These are phyloP conservation scores for Pouteria campechiana DNA, from an alignment of 179 eudicot species.

Conservation along the genomic window DNA sequence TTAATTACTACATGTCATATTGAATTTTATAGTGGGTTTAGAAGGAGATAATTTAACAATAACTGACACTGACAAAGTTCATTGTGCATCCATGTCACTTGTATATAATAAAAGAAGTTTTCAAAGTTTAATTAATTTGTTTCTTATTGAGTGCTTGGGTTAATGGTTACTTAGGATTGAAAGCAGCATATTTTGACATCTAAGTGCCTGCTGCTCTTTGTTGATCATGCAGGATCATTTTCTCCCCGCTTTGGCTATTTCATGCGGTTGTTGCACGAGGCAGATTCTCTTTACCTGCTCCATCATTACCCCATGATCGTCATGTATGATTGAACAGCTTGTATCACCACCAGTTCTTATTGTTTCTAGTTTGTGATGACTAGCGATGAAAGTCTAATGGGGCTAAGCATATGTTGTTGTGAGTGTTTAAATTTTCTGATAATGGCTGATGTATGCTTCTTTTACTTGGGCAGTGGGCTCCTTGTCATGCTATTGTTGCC, in stretches of 20 bases:
- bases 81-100: too few species aligned
- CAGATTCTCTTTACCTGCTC: constrained; percentile 88
- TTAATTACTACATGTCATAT: too few species aligned
- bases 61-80: too few species aligned
- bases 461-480: constrained; percentile 67
- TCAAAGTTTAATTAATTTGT: too few species aligned
- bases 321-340: constrained; percentile 36
- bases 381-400: neutral
- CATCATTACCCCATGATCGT: constrained; percentile 67
- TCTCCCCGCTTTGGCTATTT: constrained; percentile 69
- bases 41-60: too few species aligned
- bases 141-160: too few species aligned
- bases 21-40: too few species aligned
- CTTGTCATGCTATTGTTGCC: constrained; percentile 74
- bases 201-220: neutral
- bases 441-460: neutral
- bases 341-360: neutral
- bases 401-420: neutral
- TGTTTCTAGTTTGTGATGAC: neutral
- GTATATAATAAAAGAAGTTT: too few species aligned
- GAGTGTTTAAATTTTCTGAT: neutral
- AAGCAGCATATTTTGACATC: too few species aligned
- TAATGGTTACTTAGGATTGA: too few species aligned
- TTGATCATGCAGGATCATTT: constrained; percentile 50
- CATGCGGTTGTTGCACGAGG: constrained; percentile 73